These are phyloP conservation scores for Aschersonia sp. DNA, from an alignment of 2,329 filamentous ascomycete genomes.

Conservation along the genomic window DNA sequence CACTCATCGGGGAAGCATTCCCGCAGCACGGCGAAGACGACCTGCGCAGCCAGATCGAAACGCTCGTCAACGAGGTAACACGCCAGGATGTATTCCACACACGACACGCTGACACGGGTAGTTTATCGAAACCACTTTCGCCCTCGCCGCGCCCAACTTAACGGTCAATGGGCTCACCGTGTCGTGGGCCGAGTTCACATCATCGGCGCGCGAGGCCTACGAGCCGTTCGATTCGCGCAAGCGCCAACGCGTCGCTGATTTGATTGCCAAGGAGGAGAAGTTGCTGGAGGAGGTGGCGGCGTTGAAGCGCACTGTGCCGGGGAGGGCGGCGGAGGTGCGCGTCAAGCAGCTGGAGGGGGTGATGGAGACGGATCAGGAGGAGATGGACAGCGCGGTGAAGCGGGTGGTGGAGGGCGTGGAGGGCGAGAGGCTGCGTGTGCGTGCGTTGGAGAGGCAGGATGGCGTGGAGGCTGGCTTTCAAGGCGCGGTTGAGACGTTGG, in stretches of 20 bases:
- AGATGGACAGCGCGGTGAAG: slow-evolving; percentile 10
- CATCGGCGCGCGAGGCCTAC: slow-evolving; percentile 26
- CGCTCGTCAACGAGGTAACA: slow-evolving; percentile 42
- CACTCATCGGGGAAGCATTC: slow-evolving; percentile 53
- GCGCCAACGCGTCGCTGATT: slow-evolving; percentile 42
- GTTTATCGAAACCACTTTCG: slow-evolving; percentile 50
- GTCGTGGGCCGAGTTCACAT: slow-evolving; percentile 20
- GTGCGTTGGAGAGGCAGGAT: slow-evolving; percentile 25
- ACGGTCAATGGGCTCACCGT: slow-evolving; percentile 47
- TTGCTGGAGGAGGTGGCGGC: slow-evolving; percentile 48
- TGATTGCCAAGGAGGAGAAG: slow-evolving; percentile 48
- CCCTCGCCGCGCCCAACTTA: slow-evolving; percentile 42
- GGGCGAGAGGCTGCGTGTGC: slow-evolving; percentile 14
- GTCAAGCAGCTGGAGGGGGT: slow-evolving; percentile 23
- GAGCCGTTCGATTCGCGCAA: slow-evolving; percentile 47
- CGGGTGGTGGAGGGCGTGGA: slow-evolving; percentile 10
- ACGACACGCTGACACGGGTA: slow-evolving; percentile 10
- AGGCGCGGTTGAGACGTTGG: slow-evolving; percentile 34
- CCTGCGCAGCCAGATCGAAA: slow-evolving; percentile 42
- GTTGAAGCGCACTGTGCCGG: slow-evolving; percentile 40
- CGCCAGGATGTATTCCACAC: not conserved
- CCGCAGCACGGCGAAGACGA: slow-evolving; percentile 47
- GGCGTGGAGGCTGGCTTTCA: slow-evolving; percentile 30
- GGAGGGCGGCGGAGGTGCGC: slow-evolving; percentile 25
- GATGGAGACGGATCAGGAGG: slow-evolving; percentile 30